Evolutionary conservation across 2,329 filamentous ascomycete genomes (phyloP), one percentile per base, ranked within the genome.

Genomic region (Colletotrichum noveboracense): DNA sequence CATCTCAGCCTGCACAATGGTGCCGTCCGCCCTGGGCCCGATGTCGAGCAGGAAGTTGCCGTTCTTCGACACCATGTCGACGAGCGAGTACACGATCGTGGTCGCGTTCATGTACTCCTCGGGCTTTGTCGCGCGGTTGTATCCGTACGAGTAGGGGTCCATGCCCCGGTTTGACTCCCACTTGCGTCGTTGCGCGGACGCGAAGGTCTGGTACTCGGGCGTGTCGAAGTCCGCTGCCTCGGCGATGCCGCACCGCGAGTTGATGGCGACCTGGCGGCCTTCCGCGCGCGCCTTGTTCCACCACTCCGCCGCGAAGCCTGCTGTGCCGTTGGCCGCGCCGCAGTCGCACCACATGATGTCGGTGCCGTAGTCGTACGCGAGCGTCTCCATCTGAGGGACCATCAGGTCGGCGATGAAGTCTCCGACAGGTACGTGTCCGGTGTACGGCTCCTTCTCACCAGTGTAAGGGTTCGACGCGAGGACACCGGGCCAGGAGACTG

Each of bases 141-240:
- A 92, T 5, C 90, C 91, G 78, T 92, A 92, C 76, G 84, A 87
- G 78, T 86, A 92, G 0, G 91, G 90, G 78, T 92, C 91, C 88
- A 93, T 90, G 48, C 91, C 91, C 56, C 86, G 85, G 81, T 88
- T 92, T 55, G 83, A 88, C 81, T 92, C 91, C 90, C 90, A 93
- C 80, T 92, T 92, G 32, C 89, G 66, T 5, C 70, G 64, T 28
- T 75, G 73, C 18, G 70, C 73, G n/a, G 87, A 85, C 4, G 84
- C 82, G 79, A 88, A 91, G 9, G 84, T 85, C 32, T 84, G 83
- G 79, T 77, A 93, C 80, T 92, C 91, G 1, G 91, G 91, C 2
- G 90, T 92, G 79, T 92, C 90, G 78, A 91, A 92, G 82, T 92
- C 90, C 14, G 83, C 83, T 2, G 81, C 80, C 56, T 75, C 73